Conservation (phyloP, 176 grass and related monocot genomes). For the Oryza longistaminata region DNA sequence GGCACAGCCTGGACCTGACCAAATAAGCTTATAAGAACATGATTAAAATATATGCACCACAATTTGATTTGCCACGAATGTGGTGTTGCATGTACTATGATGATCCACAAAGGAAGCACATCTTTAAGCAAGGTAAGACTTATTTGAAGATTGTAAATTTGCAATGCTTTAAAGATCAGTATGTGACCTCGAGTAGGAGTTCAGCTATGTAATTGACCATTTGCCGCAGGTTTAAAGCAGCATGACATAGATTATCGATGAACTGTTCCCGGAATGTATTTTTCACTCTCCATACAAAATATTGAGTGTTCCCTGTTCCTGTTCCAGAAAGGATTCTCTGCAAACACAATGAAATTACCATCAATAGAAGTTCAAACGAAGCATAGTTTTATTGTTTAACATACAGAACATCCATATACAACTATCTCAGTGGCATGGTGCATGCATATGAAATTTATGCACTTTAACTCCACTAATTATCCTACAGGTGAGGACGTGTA, state of each 20-base stretch:
- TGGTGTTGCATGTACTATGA: background rate
- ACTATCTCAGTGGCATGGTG: background rate
- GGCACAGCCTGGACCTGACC: background rate
- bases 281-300: conserved; percentile 74
- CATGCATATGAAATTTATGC: background rate
- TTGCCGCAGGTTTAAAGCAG: conserved; percentile 66
- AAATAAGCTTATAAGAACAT: background rate
- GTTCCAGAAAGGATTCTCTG: conserved; percentile 55
- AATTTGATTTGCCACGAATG: conserved; percentile 2
- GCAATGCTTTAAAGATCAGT: background rate
- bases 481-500: background rate
- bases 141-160: conserved; percentile 7
- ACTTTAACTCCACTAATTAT: background rate
- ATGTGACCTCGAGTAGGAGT: conserved; percentile 60
- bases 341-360: conserved; percentile 35
- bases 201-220: conserved; percentile 62
- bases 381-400: background rate
- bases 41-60: background rate
- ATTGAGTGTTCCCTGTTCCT: conserved; percentile 36
- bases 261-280: conserved; percentile 52
- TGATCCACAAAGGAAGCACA: conserved; percentile 1
- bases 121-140: conserved; percentile 7
- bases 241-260: conserved; percentile 65
- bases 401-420: conserved; percentile 9
- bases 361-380: conserved; percentile 11